These are phyloP conservation scores for Pseudognaphalium luteoalbum DNA, from an alignment of 129 eudicot species.

Conservation along the genomic window DNA sequence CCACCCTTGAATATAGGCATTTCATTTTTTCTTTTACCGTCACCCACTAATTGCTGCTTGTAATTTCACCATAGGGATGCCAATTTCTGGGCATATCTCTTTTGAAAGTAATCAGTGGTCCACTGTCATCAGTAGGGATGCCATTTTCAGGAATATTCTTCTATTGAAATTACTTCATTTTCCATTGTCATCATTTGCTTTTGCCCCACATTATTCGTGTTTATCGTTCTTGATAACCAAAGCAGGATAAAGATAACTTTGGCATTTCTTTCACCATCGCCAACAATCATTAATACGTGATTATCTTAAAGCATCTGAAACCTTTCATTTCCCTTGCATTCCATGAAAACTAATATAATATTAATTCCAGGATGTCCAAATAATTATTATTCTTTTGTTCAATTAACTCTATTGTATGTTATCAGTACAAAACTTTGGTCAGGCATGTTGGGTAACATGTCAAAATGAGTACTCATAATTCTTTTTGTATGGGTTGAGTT, in stretches of 20 bases:
- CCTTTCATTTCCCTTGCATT: neutral
- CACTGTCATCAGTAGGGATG: neutral
- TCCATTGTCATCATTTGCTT: neutral
- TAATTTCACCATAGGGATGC: neutral
- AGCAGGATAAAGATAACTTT: constrained; percentile 1
- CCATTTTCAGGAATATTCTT: neutral
- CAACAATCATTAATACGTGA: neutral
- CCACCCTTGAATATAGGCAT: neutral
- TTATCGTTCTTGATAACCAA: constrained; percentile 24
- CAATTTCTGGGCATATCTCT: neutral
- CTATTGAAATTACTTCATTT: constrained; percentile 7
- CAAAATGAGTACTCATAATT: neutral
- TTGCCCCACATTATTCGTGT: constrained; percentile 25
- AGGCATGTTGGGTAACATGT: neutral
- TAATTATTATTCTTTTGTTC: neutral
- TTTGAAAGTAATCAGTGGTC: neutral
- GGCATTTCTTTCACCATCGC: neutral
- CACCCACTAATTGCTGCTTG: neutral
- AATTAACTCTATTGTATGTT: neutral
- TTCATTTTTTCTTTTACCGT: neutral
- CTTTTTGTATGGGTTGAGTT: neutral
- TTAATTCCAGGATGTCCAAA: neutral
- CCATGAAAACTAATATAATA: neutral
- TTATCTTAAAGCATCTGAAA: neutral
- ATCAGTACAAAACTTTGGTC: neutral